Conservation (phyloP, 139 green algal species). For the Auxenochlorella pyrenoidosa region DNA sequence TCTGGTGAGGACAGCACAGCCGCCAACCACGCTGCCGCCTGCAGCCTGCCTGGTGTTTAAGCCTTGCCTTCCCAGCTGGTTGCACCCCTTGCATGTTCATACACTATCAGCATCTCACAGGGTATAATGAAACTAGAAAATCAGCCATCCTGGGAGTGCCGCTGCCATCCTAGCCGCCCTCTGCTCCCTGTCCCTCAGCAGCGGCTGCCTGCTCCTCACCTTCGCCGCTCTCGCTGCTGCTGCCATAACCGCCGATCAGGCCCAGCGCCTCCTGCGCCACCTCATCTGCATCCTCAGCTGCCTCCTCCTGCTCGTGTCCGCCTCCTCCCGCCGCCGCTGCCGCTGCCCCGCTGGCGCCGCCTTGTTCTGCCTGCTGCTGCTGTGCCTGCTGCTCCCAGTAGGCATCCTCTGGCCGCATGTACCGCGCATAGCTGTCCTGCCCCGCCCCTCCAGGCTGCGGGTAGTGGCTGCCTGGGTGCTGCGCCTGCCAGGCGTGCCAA, state of each 20-base stretch:
- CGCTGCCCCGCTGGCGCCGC: not conserved
- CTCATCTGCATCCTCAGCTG: not conserved
- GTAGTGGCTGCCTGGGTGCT: not conserved
- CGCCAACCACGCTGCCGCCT: no score
- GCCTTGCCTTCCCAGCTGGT: no score
- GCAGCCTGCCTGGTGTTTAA: no score
- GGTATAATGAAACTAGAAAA: no score
- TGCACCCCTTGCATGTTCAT: no score
- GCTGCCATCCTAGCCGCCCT: no score
- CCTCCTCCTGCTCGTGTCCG: not conserved
- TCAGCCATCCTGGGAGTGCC: no score
- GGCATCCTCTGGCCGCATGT: slow-evolving; percentile 23
- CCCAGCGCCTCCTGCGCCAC: slow-evolving; percentile 26
- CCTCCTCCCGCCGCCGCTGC: not conserved
- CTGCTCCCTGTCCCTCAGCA: no score
- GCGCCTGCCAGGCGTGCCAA: slow-evolving; percentile 15
- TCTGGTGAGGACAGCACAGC: no score
- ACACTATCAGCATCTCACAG: no score
- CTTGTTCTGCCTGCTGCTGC: not conserved
- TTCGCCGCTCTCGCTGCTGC: slow-evolving; percentile 10
- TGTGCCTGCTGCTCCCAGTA: not conserved
- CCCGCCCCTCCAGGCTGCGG: not conserved
- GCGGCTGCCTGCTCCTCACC: not conserved
- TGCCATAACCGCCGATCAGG: slow-evolving; percentile 27
- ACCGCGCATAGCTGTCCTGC: not conserved